phyloP scores from a whole-genome alignment of 2,329 filamentous ascomycete species.

The Beauveria scarabaeidicola region DNA sequence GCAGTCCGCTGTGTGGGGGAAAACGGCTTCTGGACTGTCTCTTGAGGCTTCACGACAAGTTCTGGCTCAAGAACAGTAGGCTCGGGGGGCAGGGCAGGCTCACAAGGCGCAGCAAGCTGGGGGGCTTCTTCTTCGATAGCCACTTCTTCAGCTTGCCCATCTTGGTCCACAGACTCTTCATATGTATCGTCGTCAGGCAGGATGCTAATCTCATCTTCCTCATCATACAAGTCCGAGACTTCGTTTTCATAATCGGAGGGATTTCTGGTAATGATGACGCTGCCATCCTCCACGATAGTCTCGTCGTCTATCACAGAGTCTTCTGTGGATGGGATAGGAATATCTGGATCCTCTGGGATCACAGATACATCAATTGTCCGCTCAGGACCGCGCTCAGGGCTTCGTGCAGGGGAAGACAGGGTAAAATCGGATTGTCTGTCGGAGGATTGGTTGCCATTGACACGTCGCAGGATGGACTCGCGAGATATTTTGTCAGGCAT shows the following conservation, averaged over 20 bases:
- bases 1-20: slow-evolving; percentile 27
- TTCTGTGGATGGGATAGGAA: slow-evolving; percentile 83
- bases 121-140: slow-evolving; percentile 26
- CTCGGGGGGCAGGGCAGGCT: not conserved
- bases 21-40: slow-evolving; percentile 10
- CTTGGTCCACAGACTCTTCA: not conserved
- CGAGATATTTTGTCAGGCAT: slow-evolving; percentile 75
- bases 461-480: slow-evolving; percentile 84
- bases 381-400: slow-evolving; percentile 41
- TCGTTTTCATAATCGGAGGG: slow-evolving; percentile 53
- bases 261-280: slow-evolving; percentile 60
- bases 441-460: slow-evolving; percentile 56
- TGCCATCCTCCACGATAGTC: slow-evolving; percentile 44
- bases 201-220: slow-evolving; percentile 45
- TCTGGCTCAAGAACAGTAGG: not conserved
- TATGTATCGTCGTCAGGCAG: slow-evolving; percentile 45
- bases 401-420: slow-evolving; percentile 53
- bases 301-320: slow-evolving; percentile 52
- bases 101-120: not conserved
- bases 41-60: not conserved
- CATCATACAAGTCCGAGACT: slow-evolving; percentile 56
- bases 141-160: slow-evolving; percentile 17
- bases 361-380: slow-evolving; percentile 39
- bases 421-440: slow-evolving; percentile 55
- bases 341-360: slow-evolving; percentile 69